phyloP scores from a whole-genome alignment of 2,329 filamentous ascomycete species.

The Aspergillus neotritici region DNA sequence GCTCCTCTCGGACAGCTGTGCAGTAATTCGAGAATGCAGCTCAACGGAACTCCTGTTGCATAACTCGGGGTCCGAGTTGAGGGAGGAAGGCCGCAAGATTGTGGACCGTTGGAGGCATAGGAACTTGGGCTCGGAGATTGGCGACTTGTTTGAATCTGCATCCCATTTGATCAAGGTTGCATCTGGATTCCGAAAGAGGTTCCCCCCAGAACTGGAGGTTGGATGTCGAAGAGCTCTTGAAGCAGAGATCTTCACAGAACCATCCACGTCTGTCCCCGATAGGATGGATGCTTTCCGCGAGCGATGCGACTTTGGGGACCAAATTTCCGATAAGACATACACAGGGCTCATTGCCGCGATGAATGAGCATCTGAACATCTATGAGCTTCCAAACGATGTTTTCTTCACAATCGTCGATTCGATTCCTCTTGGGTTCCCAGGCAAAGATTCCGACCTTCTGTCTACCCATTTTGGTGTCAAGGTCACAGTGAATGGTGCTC shows the following conservation, averaged over 20 bases:
- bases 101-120: conserved; percentile 41
- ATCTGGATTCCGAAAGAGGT: conserved; percentile 61
- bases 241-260: conserved; percentile 68
- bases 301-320: conserved; percentile 68
- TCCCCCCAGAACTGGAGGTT: conserved; percentile 64
- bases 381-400: conserved; percentile 44
- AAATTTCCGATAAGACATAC: conserved; percentile 77
- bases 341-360: conserved; percentile 63
- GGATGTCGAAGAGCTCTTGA: conserved; percentile 63
- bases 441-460: conserved; percentile 39
- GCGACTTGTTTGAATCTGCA: conserved; percentile 50
- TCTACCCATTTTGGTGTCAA: conserved; percentile 70
- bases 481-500: conserved; percentile 67
- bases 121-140: conserved; percentile 42
- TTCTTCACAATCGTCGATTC: conserved; percentile 49
- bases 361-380: conserved; percentile 56
- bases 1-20: conserved; percentile 73
- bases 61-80: conserved; percentile 50
- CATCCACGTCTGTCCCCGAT: conserved; percentile 63
- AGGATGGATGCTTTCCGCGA: conserved; percentile 75
- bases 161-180: conserved; percentile 65
- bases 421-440: conserved; percentile 39
- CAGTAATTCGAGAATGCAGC: conserved; percentile 73
- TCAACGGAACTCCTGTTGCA: conserved; percentile 68
- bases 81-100: conserved; percentile 33